Evolutionary conservation across 345 rosid species (phyloP), one percentile per base, ranked within the genome.

Genomic region (Corymbia maculata): DNA sequence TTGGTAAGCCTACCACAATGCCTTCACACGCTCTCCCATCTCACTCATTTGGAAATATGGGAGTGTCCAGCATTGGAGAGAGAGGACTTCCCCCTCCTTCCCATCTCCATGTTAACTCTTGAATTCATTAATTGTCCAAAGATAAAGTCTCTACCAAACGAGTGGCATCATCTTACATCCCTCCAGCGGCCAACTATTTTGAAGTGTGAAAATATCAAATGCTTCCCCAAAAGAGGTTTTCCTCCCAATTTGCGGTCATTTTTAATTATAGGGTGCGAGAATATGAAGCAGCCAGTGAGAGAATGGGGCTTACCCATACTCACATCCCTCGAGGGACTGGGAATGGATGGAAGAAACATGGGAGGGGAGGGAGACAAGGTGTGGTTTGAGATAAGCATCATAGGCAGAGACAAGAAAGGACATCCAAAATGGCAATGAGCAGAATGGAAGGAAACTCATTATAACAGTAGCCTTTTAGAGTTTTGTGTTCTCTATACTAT

Each of bases 301-400:
- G 66, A 59, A 59, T 59, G 66, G 66, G 30, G 66, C n/a, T 8
- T 59, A 59, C 66, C 0, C 28, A 0, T 59, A 3, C 66, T 59
- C n/a, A 11, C 66, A 1, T 59, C n/a, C n/a, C 66, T 59, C 13
- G 1, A 10, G n/a, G 1, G 0, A 2, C n/a, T 26, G 0, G 0
- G 0, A 4, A 59, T 59, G 24, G 66, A 59, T 13, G 53, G 53
- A 14, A 15, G 5, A 1, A 52, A 26, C 59, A 55, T 55, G 59
- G 59, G 59, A 55, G 26, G 59, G 66, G 66, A 59, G 14, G n/a
- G 30, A 59, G 66, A 55, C 26, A 55, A 55, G 59, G 59, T 7
- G 59, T 3, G 26, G 59, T 55, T 55, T 55, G 42, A 75, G 84
- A 10, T 75, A 42, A 42, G 13, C 3, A 22, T 19, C 28, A 10